Evolutionary conservation across 352 stramenopile species (phyloP).

Genomic region (Nannochloropsis limnetica): DNA sequence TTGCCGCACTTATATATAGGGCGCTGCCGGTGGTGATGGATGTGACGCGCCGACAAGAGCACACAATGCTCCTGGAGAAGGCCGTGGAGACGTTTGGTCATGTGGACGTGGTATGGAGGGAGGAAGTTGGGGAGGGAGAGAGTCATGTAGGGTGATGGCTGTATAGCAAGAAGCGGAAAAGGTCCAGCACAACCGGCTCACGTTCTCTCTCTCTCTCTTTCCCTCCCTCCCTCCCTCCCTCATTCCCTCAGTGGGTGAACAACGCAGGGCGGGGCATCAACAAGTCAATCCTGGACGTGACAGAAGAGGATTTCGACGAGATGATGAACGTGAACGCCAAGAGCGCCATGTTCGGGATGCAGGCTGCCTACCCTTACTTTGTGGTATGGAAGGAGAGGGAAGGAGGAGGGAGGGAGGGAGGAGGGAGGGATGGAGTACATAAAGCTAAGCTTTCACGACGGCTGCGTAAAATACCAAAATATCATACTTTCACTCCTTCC

Average conservation of each 20-base stretch:
- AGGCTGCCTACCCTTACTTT: neutral
- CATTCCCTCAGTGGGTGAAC: neutral
- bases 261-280: neutral
- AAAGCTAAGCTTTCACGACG: neutral
- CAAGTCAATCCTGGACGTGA: neutral
- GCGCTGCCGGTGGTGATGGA: constrained; percentile 14
- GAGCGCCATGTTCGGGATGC: neutral
- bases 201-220: neutral
- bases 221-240: neutral
- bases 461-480: neutral
- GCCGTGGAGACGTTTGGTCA: neutral
- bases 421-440: neutral
- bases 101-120: neutral
- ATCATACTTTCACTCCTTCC: neutral
- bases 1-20: neutral
- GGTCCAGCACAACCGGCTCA: neutral
- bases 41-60: neutral
- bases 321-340: neutral
- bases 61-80: neutral
- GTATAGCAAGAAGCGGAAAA: neutral
- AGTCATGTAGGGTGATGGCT: neutral
- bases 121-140: neutral
- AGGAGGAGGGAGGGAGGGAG: neutral
- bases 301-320: neutral
- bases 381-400: neutral